Conservation (phyloP, 2,329 filamentous ascomycete genomes). For the Aspergillus novofumigatus region DNA sequence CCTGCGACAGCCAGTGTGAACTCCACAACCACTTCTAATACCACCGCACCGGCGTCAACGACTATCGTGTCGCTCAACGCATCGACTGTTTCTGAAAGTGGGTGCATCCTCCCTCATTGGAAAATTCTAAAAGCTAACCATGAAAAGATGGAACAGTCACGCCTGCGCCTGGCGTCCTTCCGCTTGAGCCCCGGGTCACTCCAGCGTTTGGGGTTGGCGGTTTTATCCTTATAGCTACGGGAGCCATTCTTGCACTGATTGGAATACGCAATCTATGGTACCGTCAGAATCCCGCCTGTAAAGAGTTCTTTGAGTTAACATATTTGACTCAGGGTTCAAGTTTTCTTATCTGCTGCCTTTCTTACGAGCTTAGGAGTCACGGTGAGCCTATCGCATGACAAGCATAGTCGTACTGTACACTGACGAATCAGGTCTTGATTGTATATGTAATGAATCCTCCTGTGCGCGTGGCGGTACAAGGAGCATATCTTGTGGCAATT, state of each 20-base stretch:
- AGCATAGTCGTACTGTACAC: not conserved
- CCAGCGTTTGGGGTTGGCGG: conserved; percentile 78
- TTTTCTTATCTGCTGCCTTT: conserved; percentile 75
- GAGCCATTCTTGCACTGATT: conserved; percentile 67
- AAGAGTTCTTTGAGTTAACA: not conserved
- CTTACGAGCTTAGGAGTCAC: conserved; percentile 68
- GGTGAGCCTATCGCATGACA: conserved; percentile 32
- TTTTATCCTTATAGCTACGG: conserved; percentile 68
- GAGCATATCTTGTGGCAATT: conserved; percentile 77
- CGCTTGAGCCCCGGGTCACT: conserved; percentile 69
- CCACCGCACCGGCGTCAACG: conserved; percentile 15
- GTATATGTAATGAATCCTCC: conserved; percentile 83
- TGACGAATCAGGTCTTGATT: conserved; percentile 58
- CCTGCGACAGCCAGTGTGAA: conserved; percentile 11
- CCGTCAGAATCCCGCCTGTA: not conserved
- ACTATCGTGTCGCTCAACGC: conserved; percentile 24
- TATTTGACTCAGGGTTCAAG: conserved; percentile 54
- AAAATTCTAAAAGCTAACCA: not conserved
- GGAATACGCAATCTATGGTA: conserved; percentile 75
- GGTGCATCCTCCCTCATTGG: not conserved
- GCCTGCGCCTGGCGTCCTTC: conserved; percentile 48
- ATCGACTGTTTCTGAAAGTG: conserved; percentile 13
- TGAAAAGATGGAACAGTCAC: conserved; percentile 17
- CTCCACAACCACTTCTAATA: conserved; percentile 5
- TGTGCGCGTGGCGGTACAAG: conserved; percentile 70